Evolutionary conservation across 345 rosid species (phyloP), one percentile per base, ranked within the genome.

Genomic region (Boechera stricta): DNA sequence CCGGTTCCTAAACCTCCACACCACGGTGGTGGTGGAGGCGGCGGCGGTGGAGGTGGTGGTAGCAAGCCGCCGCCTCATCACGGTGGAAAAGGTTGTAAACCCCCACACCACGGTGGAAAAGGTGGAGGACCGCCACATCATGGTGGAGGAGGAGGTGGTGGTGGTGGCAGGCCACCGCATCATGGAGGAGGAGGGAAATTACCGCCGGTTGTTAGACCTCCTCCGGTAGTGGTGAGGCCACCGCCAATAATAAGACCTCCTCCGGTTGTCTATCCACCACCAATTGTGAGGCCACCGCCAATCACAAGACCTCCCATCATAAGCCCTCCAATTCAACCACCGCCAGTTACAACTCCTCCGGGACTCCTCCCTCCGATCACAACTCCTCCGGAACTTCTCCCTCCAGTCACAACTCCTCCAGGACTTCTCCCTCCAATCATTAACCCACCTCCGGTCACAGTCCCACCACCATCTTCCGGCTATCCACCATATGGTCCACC

Each of bases 401-500:
- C 81, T 49, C 83, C 83, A 1, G n/a, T 76, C 5, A 28, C 73
- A 68, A 60, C 16, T 16, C 81, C 81, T 48, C 76, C 82, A 0
- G 85, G 84, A 1, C 59, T 85, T 53, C 44, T 72, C 13, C 86
- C 85, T 67, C 89, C 89, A 29, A 67, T 84, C 24, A 67, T 71
- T 52, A 77, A 79, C 62, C 87, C 85, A 67, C 85, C 83, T 5
- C 81, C 81, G 5, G 66, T 71, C 49, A 36, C 77, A 35, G 54
- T 51, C 1, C 87, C 88, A 13, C 87, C 93, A 31, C 88, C 91
- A 61, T 71, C 84, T 28, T 64, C 87, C n/a, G 63, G 76, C 9
- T 83, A 80, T 75, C 89, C 89, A 42, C 91, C 93, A 3, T 70
- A 77, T 12, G 76, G 85, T 10, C 86, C 86, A 2, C 84, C 85